Base-by-base conservation (phyloP, 257 asterid genomes). In the Plantago major region DNA sequence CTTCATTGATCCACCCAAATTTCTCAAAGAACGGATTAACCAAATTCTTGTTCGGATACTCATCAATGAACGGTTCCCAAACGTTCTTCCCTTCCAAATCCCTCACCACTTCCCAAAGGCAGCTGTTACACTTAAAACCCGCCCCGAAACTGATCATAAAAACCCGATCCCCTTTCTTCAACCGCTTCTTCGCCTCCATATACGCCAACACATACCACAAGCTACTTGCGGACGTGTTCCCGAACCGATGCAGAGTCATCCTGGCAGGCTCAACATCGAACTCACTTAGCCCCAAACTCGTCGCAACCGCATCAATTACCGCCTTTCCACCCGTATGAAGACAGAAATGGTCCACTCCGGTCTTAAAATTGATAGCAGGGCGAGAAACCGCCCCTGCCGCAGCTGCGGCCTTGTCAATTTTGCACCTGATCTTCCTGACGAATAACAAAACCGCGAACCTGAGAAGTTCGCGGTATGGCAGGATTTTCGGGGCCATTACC, bases 251-350 rank as follows among this genome's bases (percentile, higher is more conserved):
- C n/a, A 92, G 58, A 16, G 99, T 89, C 99, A 92, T 92, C 62
- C 99, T 30, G 5, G 99, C 95, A 11, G 99, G 99, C 75, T 92
- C 99, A 15, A 92, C 74, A 22, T 92, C 99, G 19, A 78, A 64
- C 63, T 89, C 90, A 11, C 60, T 81, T 40, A 92, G 28, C 0
- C 64, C 64, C 47, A 92, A 22, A 17, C 60, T 89, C 76, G 75
- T 66, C 11, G 73, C 90, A 0, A 92, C 78, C 9, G 86, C 88
- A 11, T 92, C 95, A 8, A 92, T 89, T 67, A 92, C 99, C 3
- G 97, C 99, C 52, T 89, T 92, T 13, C 99, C 99, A 0, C 99
- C 99, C 0, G 99, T 89, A 71, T 92, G 99, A 4, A 92, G 66
- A 59, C 99, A 92, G 49, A 89, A 89, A 46, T 92, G 99, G 40